Conservation (phyloP, 306 rosid species). For the Begonia masoniana region DNA sequence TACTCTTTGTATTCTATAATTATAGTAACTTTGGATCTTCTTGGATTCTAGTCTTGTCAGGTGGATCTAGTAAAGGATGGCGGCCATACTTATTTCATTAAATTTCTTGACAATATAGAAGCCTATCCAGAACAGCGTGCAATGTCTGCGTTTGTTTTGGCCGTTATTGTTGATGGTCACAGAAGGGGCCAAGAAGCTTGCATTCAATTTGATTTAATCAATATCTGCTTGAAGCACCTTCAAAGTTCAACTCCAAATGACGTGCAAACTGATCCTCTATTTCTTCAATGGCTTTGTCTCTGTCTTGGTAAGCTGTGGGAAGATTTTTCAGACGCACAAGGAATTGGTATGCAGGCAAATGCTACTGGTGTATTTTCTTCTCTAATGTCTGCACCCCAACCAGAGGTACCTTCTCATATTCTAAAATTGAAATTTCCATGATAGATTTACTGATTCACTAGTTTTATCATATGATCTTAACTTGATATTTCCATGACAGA, state of each 20-base stretch:
- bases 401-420: constrained; percentile 50
- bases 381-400: constrained; percentile 72
- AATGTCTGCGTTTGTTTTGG: constrained; percentile 98
- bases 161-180: constrained; percentile 94
- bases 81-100: constrained; percentile 84
- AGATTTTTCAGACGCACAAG: constrained; percentile 71
- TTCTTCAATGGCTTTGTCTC: constrained; percentile 98
- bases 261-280: constrained; percentile 72
- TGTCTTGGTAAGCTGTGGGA: constrained; percentile 98
- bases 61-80: constrained; percentile 96
- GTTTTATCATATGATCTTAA: constrained; percentile 3
- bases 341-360: constrained; percentile 66
- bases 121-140: constrained; percentile 93
- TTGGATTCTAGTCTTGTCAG: constrained; percentile 79
- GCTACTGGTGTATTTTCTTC: constrained; percentile 64
- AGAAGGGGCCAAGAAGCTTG: constrained; percentile 96
- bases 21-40: constrained; percentile 9
- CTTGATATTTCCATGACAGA: constrained; percentile 9
- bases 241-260: constrained; percentile 77
- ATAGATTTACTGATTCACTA: not conserved
- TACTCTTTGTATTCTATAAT: not conserved
- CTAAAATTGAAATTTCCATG: constrained; percentile 8
- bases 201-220: constrained; percentile 62
- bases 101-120: constrained; percentile 91
- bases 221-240: constrained; percentile 85